These are phyloP conservation scores for Monilinia aucupariae DNA, from an alignment of 2,329 filamentous ascomycete species.

Conservation along the genomic window DNA sequence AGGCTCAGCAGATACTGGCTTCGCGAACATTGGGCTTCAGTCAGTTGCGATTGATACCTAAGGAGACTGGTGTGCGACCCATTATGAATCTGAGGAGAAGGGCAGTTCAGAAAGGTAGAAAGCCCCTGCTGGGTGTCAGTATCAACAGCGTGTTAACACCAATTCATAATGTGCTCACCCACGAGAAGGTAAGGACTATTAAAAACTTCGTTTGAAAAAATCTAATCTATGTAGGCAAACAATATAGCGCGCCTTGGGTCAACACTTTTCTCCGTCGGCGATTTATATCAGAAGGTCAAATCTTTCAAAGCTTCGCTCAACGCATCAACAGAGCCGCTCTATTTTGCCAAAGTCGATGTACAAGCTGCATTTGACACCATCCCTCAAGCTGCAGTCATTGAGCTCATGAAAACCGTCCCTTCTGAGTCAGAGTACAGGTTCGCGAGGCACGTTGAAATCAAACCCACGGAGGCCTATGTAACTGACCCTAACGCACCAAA, in stretches of 20 bases:
- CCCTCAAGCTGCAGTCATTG: slow-evolving; percentile 69
- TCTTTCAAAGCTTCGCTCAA: slow-evolving; percentile 55
- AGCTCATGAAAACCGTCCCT: slow-evolving; percentile 56
- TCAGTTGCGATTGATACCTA: slow-evolving; percentile 76
- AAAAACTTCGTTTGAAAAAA: slow-evolving; percentile 16
- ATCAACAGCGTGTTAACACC: slow-evolving; percentile 69
- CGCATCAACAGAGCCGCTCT: slow-evolving; percentile 47
- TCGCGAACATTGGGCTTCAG: slow-evolving; percentile 68
- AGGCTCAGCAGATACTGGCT: slow-evolving; percentile 53
- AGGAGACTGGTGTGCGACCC: slow-evolving; percentile 67
- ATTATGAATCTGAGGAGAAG: slow-evolving; percentile 81
- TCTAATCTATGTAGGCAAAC: slow-evolving; percentile 35
- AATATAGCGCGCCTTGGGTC: slow-evolving; percentile 64
- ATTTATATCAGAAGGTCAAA: slow-evolving; percentile 70
- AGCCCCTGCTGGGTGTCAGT: slow-evolving; percentile 52
- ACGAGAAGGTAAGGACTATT: slow-evolving; percentile 58
- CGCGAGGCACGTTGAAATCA: slow-evolving; percentile 68
- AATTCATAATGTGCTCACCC: slow-evolving; percentile 68
- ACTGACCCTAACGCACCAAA: slow-evolving; percentile 10
- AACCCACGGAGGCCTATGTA: slow-evolving; percentile 37
- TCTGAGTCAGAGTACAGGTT: slow-evolving; percentile 61
- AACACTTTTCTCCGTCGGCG: slow-evolving; percentile 73
- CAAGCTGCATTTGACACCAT: slow-evolving; percentile 93
- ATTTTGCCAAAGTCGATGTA: slow-evolving; percentile 91
- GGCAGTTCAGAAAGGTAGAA: slow-evolving; percentile 48